Evolutionary conservation across 1,139 yeast species (phyloP).

Genomic region (Suzukiozyma palmioleophila): DNA sequence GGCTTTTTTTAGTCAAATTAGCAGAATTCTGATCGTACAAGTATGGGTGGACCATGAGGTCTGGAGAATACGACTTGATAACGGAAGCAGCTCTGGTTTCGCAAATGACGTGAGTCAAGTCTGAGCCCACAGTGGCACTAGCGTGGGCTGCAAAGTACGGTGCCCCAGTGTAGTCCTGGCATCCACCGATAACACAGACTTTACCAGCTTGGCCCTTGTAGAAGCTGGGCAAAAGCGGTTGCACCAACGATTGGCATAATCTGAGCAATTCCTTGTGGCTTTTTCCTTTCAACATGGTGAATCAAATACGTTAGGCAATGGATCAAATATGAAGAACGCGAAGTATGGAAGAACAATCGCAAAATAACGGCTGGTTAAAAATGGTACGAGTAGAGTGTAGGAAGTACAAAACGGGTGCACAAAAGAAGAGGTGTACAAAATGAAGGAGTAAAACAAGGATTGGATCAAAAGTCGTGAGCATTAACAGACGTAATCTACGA

Average conservation of each 20-base stretch:
- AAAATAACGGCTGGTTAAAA: neutral
- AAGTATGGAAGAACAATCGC: neutral
- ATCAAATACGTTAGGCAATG: neutral
- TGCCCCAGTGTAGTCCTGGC: conserved; percentile 95
- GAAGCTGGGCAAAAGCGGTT: conserved; percentile 68
- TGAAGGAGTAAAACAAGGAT: no score
- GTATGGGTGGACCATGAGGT: conserved; percentile 94
- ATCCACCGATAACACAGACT: conserved; percentile 86
- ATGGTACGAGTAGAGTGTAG: no score
- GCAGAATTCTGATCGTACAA: conserved; percentile 36
- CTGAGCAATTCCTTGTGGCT: conserved; percentile 45
- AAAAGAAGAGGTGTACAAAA: no score
- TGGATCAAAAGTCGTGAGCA: no score
- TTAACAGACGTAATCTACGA: no score
- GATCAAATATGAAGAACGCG: no score
- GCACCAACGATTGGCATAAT: conserved; percentile 55
- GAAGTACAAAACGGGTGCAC: no score
- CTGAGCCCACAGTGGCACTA: conserved; percentile 81
- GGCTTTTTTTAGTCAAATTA: conserved; percentile 11
- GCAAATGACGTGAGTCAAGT: conserved; percentile 83
- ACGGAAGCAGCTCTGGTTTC: conserved; percentile 73
- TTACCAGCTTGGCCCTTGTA: conserved; percentile 95
- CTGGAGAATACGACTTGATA: conserved; percentile 86
- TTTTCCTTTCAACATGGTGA: conserved; percentile 10
- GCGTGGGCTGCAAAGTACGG: conserved; percentile 89